phyloP scores from a whole-genome alignment of 208 protist species.

The Leishmania major region DNA sequence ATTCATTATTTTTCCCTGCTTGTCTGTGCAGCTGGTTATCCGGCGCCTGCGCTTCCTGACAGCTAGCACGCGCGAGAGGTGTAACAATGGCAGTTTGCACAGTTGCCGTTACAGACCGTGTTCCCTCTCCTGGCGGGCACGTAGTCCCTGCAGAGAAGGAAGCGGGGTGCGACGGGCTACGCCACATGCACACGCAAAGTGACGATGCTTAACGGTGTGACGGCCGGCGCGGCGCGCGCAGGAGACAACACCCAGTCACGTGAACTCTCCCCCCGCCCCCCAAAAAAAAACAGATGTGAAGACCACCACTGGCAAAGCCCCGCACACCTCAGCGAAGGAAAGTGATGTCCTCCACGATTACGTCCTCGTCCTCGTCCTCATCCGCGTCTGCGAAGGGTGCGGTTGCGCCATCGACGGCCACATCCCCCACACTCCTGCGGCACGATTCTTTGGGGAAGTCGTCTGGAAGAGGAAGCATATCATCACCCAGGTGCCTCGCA shows the following conservation, averaged over 20 bases:
- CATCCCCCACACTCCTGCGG: not conserved
- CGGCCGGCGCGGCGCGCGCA: not conserved
- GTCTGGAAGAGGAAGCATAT: conserved; percentile 30
- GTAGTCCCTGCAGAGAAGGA: not conserved
- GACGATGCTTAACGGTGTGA: not conserved
- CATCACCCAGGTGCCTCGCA: conserved; percentile 26
- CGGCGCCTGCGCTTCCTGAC: not conserved
- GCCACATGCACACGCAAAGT: not conserved
- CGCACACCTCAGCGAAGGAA: conserved; percentile 4
- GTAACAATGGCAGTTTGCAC: not conserved
- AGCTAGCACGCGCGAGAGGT: not conserved
- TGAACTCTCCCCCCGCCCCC: not conserved
- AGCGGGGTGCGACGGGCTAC: not conserved
- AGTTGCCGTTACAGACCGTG: not conserved
- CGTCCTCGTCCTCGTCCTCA: conserved; percentile 27
- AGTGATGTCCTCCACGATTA: conserved; percentile 61
- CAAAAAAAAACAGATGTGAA: not conserved
- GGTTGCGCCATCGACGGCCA: not conserved
- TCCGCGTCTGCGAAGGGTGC: not conserved
- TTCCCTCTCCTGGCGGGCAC: not conserved
- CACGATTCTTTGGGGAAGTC: conserved; percentile 27
- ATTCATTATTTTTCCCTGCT: not conserved
- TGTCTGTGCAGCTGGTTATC: not conserved
- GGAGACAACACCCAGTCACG: not conserved
- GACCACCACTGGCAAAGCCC: not conserved